Evolutionary conservation across 768 basidiomycete species (phyloP), one percentile per base, ranked within the genome.

Genomic region (Leccinellum rugosiceps): DNA sequence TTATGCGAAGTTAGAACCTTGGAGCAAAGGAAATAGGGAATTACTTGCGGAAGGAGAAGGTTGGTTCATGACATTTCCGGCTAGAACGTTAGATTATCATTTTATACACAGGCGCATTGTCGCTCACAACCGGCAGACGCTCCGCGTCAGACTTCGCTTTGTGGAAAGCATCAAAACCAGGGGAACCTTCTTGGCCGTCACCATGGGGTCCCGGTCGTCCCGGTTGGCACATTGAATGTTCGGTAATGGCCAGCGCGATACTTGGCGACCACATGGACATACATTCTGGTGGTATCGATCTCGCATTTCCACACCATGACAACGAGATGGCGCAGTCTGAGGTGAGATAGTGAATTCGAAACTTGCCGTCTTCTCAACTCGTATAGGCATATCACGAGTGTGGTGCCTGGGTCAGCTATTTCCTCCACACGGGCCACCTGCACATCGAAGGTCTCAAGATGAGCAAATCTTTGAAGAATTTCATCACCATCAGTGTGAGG

Each of bases 201-300:
- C 89, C 93, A 6, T 99, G 97, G 97, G 97, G 97, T 17, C 78
- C 56, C 2, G 67, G 95, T n/a, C 82, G 96, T 44, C 96, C 96
- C 3, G 96, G 96, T 15, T 99, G 96, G 96, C 96, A 99, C 71
- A 98, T 99, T 57, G 96, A 99, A 72, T 99, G 96, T 75, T 95
- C 92, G 4, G 96, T 97, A 32, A 99, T 99, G 96, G 95, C 95
- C 17, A 90, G 85, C 61, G 94, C 88, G 31, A 78, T 98, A 43
- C 62, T 56, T 44, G 59, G 67, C 19, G 52, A 63, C 26, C 88
- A 86, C 57, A 91, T 99, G 86, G 97, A 98, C 72, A 94, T 99
- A 59, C 97, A 99, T 72, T 97, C 94, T 8, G 97, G 97, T 51
- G 97, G 97, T 5, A 87, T 92, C 41, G 97, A 99, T 75, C 79